A percentile compares a stretch with the other conserved stretches of the same genome.
phyloP scores from a whole-genome alignment of 176 grass and related monocot genomes.

The Paspalum vaginatum region DNA sequence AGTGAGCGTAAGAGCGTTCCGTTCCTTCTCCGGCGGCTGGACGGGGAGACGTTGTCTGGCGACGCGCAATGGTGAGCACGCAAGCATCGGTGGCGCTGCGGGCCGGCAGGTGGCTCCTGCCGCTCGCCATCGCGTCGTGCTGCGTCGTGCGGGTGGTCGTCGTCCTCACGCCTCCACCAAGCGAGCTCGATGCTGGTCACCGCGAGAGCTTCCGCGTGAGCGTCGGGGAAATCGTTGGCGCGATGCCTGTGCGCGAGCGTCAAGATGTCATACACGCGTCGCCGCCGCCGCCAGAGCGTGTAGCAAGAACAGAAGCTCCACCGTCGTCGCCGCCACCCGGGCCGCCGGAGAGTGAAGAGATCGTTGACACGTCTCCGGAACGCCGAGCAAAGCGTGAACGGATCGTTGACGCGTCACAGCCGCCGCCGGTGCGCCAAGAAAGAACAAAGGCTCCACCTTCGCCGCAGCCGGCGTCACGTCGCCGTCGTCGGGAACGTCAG shows the following conservation, averaged over 20 bases:
- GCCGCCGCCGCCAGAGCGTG: not conserved
- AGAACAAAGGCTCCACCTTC: not conserved
- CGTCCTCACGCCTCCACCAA: conserved; percentile 20
- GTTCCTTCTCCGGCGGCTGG: not conserved
- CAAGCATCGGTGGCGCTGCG: conserved; percentile 26
- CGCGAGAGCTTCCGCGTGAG: not conserved
- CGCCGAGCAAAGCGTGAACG: too few relatives aligned
- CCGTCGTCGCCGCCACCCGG: not conserved
- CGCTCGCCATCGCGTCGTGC: conserved; percentile 33
- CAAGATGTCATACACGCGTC: not conserved
- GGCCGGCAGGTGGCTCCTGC: conserved; percentile 35
- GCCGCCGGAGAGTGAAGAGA: not conserved
- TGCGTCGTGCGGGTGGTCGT: conserved; percentile 43
- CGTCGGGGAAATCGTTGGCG: not conserved
- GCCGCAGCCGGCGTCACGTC: not conserved
- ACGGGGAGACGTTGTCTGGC: not conserved
- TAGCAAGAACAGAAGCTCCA: not conserved
- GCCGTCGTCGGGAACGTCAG: not conserved
- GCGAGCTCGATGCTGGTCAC: not conserved
- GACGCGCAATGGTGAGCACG: conserved; percentile 22
- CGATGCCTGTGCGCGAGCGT: not conserved
- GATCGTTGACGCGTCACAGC: not conserved
- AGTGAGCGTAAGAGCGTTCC: not conserved
- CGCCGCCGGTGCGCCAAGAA: not conserved
- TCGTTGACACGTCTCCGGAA: too few relatives aligned